Base-by-base conservation (phyloP, 345 rosid species). In the Eucalyptus pumila region DNA sequence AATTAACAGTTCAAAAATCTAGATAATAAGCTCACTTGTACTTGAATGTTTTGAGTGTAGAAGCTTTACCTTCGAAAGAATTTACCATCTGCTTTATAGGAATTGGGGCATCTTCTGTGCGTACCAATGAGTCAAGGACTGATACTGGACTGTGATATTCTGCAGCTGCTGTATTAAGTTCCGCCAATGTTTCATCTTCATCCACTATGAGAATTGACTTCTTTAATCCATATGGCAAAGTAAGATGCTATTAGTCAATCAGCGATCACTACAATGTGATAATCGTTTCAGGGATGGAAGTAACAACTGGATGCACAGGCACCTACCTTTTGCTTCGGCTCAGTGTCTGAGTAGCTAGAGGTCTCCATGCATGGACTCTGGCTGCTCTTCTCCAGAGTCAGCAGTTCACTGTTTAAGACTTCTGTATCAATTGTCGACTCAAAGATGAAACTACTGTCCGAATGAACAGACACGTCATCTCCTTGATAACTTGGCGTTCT, bases 111-210 rank as follows among this genome's bases (percentile, higher is more conserved):
- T 93, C 97, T 91, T 95, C 98, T 89, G 91, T 91, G 90, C 94
- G 95, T 21, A 90, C 62, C 14, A 94, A 93, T 69, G 90, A 67
- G 85, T 96, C 98, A 47, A 96, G 98, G 87, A 97, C 98, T 58
- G 99, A 97, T 60, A 96, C 93, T 10, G 99, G 99, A 93, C 98
- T 97, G 40, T 94, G 97, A 92, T 96, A 95, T 90, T 96, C 99
- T 80, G 93, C 88, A 30, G 93, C 91, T 91, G 87, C 91, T 27
- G 90, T 72, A 51, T 94, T 91, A 87, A 93, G 92, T 88, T 95
- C 95, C 24, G 93, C 87, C 87, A 88, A 88, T 2, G 89, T 88
- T 90, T 92, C 93, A 85, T 93, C 96, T 86, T 96, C 95, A 88
- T 91, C 92, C 62, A 92, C 76, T 87, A 90, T 90, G 87, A 93